These are phyloP conservation scores for Colletotrichum spinosum DNA, from an alignment of 2,329 filamentous ascomycete genomes.

Conservation along the genomic window DNA sequence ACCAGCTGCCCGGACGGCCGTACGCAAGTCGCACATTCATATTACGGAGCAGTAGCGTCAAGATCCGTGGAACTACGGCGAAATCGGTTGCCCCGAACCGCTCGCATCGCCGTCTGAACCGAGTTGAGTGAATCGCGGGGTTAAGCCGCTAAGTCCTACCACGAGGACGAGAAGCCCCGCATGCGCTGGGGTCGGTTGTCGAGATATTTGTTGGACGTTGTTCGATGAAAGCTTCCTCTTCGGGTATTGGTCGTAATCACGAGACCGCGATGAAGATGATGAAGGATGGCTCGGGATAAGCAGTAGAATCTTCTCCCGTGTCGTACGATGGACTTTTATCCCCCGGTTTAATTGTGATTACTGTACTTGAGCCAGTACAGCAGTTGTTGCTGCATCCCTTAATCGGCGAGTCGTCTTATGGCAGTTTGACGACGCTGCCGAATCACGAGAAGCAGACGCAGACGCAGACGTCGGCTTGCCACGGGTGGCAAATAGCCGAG, in stretches of 20 bases:
- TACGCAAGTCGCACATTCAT: constrained; percentile 12
- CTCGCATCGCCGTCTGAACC: constrained; percentile 14
- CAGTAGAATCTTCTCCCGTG: constrained; percentile 18
- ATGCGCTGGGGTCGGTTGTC: constrained; percentile 3
- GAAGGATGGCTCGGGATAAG: not conserved
- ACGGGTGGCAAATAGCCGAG: too few species aligned
- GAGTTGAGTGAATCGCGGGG: constrained; percentile 18
- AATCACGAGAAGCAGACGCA: too few species aligned
- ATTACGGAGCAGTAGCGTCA: not conserved
- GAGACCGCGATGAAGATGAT: too few species aligned
- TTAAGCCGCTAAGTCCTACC: constrained; percentile 19
- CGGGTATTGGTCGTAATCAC: too few species aligned
- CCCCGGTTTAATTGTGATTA: too few species aligned
- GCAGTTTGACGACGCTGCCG: too few species aligned
- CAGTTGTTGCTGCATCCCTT: too few species aligned
- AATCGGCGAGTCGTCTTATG: too few species aligned
- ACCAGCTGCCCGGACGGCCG: constrained; percentile 12
- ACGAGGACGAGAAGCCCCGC: not conserved
- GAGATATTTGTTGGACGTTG: too few species aligned
- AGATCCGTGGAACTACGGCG: constrained; percentile 11
- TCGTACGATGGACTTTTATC: not conserved
- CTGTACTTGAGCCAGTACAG: too few species aligned
- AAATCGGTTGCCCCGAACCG: constrained; percentile 9
- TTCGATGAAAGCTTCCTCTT: too few species aligned
- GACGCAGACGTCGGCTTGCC: too few species aligned